Conservation (phyloP, 345 rosid genomes). For the Trapa incisa region DNA sequence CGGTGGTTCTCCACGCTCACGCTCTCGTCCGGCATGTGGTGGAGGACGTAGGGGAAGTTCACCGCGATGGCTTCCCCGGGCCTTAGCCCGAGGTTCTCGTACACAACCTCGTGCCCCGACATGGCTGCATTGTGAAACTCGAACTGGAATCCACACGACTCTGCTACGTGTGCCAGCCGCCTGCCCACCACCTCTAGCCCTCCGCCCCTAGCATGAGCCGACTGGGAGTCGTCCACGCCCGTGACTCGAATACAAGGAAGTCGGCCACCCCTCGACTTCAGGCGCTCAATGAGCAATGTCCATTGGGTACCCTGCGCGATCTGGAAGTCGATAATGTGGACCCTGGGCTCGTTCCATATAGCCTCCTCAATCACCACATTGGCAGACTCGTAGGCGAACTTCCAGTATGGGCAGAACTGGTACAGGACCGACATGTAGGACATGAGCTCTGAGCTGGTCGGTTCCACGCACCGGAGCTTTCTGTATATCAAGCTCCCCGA, state of each 20-base stretch:
- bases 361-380: constrained; percentile 60
- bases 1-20: constrained; percentile 67
- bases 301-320: constrained; percentile 60
- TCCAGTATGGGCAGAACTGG: constrained; percentile 80
- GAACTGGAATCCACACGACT: constrained; percentile 45
- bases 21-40: constrained; percentile 99
- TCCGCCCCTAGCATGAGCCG: constrained; percentile 84
- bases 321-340: constrained; percentile 62
- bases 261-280: constrained; percentile 53
- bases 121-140: constrained; percentile 72
- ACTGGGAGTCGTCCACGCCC: constrained; percentile 87
- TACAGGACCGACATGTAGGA: constrained; percentile 77
- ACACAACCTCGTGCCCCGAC: constrained; percentile 52
- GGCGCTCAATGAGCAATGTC: constrained; percentile 42
- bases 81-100: constrained; percentile 42
- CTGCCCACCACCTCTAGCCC: constrained; percentile 63
- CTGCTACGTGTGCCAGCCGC: constrained; percentile 39
- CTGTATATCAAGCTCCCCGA: constrained; percentile 82
- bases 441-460: constrained; percentile 80
- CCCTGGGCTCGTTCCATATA: constrained; percentile 39
- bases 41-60: constrained; percentile 75
- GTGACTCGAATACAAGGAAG: constrained; percentile 66
- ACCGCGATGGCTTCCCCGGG: constrained; percentile 78
- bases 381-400: constrained; percentile 73
- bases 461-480: constrained; percentile 69